Percentiles rank a stretch among this genome's conserved stretches.
Evolutionary conservation across 345 rosid genomes (phyloP).

Genomic region (Xanthoceras sorbifolium): DNA sequence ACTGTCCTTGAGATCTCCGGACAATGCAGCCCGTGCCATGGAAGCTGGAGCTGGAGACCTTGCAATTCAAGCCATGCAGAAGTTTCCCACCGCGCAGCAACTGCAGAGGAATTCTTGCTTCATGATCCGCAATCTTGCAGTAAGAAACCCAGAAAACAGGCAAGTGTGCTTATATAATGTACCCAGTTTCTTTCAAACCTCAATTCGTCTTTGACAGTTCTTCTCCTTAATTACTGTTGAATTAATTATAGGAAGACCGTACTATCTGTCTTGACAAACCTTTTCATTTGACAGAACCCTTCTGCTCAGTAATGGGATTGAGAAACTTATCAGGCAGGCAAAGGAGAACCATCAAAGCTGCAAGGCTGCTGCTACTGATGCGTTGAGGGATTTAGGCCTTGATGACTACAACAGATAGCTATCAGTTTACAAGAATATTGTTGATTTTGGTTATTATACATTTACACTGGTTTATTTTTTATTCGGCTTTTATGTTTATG

Average conservation of each 20-base stretch:
- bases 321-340: conserved; percentile 67
- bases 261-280: neutral
- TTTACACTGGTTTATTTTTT: neutral
- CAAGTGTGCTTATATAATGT: conserved; percentile 18
- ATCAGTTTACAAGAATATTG: neutral
- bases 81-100: conserved; percentile 65
- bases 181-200: neutral
- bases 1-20: conserved; percentile 85
- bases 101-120: conserved; percentile 78
- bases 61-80: conserved; percentile 84
- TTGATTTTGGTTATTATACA: neutral
- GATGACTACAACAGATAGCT: conserved; percentile 70
- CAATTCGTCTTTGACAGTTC: neutral
- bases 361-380: conserved; percentile 83
- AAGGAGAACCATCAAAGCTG: conserved; percentile 73
- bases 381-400: conserved; percentile 85
- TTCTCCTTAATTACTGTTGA: too few species aligned
- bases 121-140: conserved; percentile 91
- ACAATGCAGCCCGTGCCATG: conserved; percentile 76
- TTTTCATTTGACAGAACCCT: conserved; percentile 47
- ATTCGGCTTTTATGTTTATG: neutral
- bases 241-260: too few species aligned
- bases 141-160: conserved; percentile 87
- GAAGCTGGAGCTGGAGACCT: conserved; percentile 96
- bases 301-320: conserved; percentile 70